Base-by-base conservation (phyloP, 164 flowering plant species). In the Nymphaea thermarum region DNA sequence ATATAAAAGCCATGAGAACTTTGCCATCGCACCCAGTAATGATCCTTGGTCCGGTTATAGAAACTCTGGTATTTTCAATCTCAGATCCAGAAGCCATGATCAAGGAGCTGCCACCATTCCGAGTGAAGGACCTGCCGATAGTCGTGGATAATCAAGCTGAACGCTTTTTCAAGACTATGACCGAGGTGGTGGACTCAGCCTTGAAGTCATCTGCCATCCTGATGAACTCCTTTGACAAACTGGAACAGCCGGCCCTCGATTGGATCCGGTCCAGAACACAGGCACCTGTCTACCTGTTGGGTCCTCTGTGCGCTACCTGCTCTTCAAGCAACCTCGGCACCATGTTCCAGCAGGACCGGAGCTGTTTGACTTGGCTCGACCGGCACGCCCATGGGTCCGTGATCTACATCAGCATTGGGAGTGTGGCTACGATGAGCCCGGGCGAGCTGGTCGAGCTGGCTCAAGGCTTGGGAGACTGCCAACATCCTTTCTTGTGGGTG, bases 341-440 rank as follows among this genome's bases (percentile, higher is more conserved):
- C 55, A 66, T 76, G 43, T 51, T 77, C 5, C 43, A 47, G 57
- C 76, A 80, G n/a, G 82, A 82, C 67, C 44, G 3, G 0, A 65
- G 60, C 18, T 80, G 80, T 76, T 61, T 83, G 8, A 43, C 68
- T 6, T 83, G 86, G 86, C 78, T 83, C 2, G 78, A 83, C 45
- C 66, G 65, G 45, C 84, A 76, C 64, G 65, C 81, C 3, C 75
- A 73, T 6, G 64, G 60, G 4, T 74, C 84, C 0, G 84, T 83
- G 2, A 65, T 83, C 55, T 83, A 81, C 43, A 73, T 79, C 0
- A 82, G 86, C 73, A 72, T 77, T n/a, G 86, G 86, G 4, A 81
- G 84, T 71, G 2, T 79, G 67, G 82, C 74, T 3, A 61, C 18
- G 36, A 63, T 81, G 25, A 70, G 70, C 42, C 62, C 69, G 42